Percentiles rank a stretch among this genome's conserved stretches.
These are phyloP conservation scores for Rhodamnia rubescens DNA, from an alignment of 345 rosid genomes.

Conservation along the genomic window DNA sequence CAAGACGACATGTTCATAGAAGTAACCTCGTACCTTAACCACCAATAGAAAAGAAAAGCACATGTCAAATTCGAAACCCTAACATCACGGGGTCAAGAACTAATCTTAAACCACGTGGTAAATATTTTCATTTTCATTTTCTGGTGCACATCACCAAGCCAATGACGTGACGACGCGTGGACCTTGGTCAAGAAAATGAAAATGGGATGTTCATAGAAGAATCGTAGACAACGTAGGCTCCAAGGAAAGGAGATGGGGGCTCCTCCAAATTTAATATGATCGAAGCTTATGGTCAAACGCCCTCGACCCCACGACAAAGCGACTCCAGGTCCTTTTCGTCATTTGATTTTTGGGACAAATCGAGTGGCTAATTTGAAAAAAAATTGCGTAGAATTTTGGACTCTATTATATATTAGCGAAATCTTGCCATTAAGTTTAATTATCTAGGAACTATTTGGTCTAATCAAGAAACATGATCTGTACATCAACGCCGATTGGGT, in stretches of 20 bases:
- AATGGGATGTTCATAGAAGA: not conserved
- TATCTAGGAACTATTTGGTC: too few species aligned
- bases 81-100: not conserved
- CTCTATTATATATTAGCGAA: too few species aligned
- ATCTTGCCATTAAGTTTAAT: too few species aligned
- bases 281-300: not conserved
- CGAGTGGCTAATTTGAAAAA: not conserved
- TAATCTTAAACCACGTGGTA: not conserved
- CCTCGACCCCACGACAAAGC: not conserved
- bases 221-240: not conserved
- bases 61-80: not conserved
- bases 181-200: not conserved
- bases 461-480: too few species aligned
- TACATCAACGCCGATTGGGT: too few species aligned
- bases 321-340: not conserved
- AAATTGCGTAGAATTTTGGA: too few species aligned
- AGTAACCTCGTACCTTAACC: not conserved
- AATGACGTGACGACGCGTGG: not conserved
- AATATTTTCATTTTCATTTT: not conserved
- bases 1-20: not conserved
- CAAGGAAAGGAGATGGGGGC: not conserved
- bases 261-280: not conserved
- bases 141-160: not conserved
- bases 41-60: not conserved
- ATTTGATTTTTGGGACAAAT: not conserved